phyloP scores from a whole-genome alignment of 352 stramenopile genomes.

The Chrysophaeum taylorii region DNA sequence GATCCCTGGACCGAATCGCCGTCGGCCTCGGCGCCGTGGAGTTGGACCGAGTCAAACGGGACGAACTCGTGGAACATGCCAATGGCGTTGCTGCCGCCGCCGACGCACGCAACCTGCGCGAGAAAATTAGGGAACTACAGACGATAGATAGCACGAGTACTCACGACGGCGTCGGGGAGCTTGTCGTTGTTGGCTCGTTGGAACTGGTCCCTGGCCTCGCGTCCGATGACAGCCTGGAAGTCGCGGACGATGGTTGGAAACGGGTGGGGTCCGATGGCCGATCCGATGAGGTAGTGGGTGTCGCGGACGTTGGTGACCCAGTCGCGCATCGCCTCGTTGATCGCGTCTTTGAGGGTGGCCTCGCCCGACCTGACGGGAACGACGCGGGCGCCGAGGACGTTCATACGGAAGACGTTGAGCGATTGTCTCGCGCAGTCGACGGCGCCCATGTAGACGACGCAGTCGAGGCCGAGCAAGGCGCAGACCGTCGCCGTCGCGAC shows the following conservation, averaged over 20 bases:
- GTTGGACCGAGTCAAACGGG: slow-evolving; percentile 74
- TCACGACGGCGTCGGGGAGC: slow-evolving; percentile 85
- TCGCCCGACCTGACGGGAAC: slow-evolving; percentile 89
- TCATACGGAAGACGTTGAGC: slow-evolving; percentile 98
- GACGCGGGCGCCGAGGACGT: slow-evolving; percentile 96
- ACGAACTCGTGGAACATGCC: slow-evolving; percentile 95
- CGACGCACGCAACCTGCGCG: slow-evolving; percentile 94
- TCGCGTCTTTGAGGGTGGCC: slow-evolving; percentile 93
- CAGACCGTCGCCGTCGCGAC: slow-evolving; percentile 93
- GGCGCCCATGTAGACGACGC: slow-evolving; percentile 96
- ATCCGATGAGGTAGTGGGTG: slow-evolving; percentile 98
- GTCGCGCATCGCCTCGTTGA: slow-evolving; percentile 96
- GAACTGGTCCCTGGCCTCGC: slow-evolving; percentile 76
- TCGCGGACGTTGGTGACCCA: slow-evolving; percentile 96
- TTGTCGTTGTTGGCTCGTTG: slow-evolving; percentile 83
- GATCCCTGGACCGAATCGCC: slow-evolving; percentile 84
- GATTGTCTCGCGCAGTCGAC: slow-evolving; percentile 92
- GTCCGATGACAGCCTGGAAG: slow-evolving; percentile 88
- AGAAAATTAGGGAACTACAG: too few species aligned
- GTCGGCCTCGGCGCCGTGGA: slow-evolving; percentile 91
- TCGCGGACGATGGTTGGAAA: slow-evolving; percentile 96
- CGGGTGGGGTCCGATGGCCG: slow-evolving; percentile 88
- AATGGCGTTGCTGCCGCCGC: slow-evolving; percentile 95
- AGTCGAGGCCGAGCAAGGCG: slow-evolving; percentile 85
- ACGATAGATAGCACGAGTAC: too few species aligned